Evolutionary conservation across 768 basidiomycete genomes (phyloP).

Genomic region (Phanerodontia chrysosporium): DNA sequence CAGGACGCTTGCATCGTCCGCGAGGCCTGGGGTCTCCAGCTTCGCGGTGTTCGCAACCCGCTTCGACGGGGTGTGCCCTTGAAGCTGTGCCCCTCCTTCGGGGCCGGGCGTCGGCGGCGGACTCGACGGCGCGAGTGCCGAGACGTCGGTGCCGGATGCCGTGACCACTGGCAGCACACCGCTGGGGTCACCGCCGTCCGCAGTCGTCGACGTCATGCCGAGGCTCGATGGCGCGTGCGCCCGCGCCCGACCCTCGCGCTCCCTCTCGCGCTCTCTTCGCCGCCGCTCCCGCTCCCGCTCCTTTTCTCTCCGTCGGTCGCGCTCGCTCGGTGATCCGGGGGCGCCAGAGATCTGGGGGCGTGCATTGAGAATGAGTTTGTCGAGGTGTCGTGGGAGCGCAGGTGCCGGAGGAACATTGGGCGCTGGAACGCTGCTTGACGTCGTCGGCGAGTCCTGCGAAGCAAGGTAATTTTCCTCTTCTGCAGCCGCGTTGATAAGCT

Average conservation of each 20-base stretch:
- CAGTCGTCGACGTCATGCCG: slow-evolving; percentile 21
- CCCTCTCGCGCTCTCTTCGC: slow-evolving; percentile 8
- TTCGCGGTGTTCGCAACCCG: slow-evolving; percentile 2
- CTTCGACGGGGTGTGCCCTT: slow-evolving; percentile 11
- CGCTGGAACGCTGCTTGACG: slow-evolving; percentile 41
- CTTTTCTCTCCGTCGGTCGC: slow-evolving; percentile 13
- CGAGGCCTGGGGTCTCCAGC: slow-evolving; percentile 39
- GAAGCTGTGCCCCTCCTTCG: background rate
- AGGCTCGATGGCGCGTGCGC: slow-evolving; percentile 12
- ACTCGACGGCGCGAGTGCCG: slow-evolving; percentile 15
- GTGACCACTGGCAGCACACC: slow-evolving; percentile 27
- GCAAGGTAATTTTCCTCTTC: slow-evolving; percentile 80
- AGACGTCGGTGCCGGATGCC: slow-evolving; percentile 28
- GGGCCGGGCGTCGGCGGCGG: slow-evolving; percentile 17
- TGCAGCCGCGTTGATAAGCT: slow-evolving; percentile 72
- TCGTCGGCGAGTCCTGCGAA: slow-evolving; percentile 25
- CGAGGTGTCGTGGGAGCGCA: slow-evolving; percentile 81
- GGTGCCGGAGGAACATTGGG: slow-evolving; percentile 89
- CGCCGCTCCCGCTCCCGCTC: slow-evolving; percentile 9
- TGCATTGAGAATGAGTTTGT: slow-evolving; percentile 87
- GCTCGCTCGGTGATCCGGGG: slow-evolving; percentile 13
- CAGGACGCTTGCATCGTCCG: slow-evolving; percentile 87
- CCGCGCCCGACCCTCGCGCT: slow-evolving; percentile 18
- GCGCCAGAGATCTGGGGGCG: slow-evolving; percentile 16
- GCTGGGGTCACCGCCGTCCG: slow-evolving; percentile 10